Evolutionary conservation across 2,329 filamentous ascomycete genomes (phyloP).

Genomic region (Fusarium pseudocircinatum): DNA sequence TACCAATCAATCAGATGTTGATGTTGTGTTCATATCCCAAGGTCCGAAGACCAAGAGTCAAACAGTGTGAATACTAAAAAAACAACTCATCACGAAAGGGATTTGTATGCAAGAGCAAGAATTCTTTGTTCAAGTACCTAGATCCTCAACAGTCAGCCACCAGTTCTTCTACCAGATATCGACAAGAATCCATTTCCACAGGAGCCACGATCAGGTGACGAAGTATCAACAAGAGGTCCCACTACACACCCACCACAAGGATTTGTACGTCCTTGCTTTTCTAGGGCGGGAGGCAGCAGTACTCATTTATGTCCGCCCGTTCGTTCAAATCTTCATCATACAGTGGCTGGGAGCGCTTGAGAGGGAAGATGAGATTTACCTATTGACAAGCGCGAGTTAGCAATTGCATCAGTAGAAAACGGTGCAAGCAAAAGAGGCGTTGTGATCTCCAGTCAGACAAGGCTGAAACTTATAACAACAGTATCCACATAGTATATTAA

Average conservation of each 20-base stretch:
- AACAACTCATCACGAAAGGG: conserved; percentile 58
- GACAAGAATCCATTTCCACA: conserved; percentile 45
- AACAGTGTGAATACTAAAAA: conserved; percentile 69
- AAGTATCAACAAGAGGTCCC: conserved; percentile 71
- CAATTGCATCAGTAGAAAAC: conserved; percentile 31
- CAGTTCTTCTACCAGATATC: conserved; percentile 31
- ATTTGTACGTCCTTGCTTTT: conserved; percentile 71
- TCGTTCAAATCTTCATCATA: conserved; percentile 75
- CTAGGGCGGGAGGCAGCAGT: conserved; percentile 56
- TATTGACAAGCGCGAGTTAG: conserved; percentile 53
- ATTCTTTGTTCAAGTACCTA: conserved; percentile 49
- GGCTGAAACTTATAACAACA: conserved; percentile 72
- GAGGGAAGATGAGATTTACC: conserved; percentile 50
- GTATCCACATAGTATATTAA: conserved; percentile 72
- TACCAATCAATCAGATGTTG: conserved; percentile 65
- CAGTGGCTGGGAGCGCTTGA: conserved; percentile 40
- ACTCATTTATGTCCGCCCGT: conserved; percentile 75
- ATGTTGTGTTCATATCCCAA: conserved; percentile 62
- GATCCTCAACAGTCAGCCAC: conserved; percentile 46
- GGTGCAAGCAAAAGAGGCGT: conserved; percentile 29
- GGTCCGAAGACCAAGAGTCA: conserved; percentile 56
- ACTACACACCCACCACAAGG: conserved; percentile 62
- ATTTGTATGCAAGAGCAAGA: conserved; percentile 27
- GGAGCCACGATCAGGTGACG: conserved; percentile 68
- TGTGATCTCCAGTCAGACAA: conserved; percentile 67